Percentiles rank a stretch among this genome's conserved stretches.
These are phyloP conservation scores for Scorias spongiosa DNA, from an alignment of 2,329 filamentous ascomycete genomes.

Conservation along the genomic window DNA sequence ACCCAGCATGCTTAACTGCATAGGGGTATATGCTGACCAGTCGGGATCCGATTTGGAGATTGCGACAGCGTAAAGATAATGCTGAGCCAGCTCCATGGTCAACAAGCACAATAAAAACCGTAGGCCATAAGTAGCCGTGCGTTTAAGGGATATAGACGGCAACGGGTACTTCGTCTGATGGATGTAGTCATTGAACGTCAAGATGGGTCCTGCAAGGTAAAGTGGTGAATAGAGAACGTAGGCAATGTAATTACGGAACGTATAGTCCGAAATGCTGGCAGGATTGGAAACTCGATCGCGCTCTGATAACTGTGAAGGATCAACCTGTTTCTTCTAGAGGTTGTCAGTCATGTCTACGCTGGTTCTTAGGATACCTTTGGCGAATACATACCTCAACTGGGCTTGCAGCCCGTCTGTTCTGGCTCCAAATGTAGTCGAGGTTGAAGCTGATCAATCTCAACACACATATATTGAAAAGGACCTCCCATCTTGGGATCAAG, in stretches of 20 bases:
- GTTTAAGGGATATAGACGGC: conserved; percentile 45
- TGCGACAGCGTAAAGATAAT: conserved; percentile 86
- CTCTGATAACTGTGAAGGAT: conserved; percentile 75
- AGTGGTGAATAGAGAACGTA: conserved; percentile 86
- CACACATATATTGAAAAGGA: conserved; percentile 95
- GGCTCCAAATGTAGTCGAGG: conserved; percentile 88
- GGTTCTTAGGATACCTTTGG: background rate
- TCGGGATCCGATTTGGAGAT: conserved; percentile 68
- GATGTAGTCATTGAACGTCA: conserved; percentile 97
- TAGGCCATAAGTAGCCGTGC: conserved; percentile 66
- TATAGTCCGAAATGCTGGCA: conserved; percentile 55
- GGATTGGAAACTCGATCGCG: conserved; percentile 69
- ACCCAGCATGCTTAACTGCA: conserved; percentile 76
- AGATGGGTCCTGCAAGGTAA: conserved; percentile 80
- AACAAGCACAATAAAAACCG: conserved; percentile 70
- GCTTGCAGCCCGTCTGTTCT: conserved; percentile 47
- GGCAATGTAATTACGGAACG: conserved; percentile 73
- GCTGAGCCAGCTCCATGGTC: conserved; percentile 78
- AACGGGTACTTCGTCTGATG: conserved; percentile 64
- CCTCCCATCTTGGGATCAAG: conserved; percentile 80
- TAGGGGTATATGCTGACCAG: conserved; percentile 72
- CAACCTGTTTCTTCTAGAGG: conserved; percentile 90
- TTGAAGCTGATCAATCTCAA: conserved; percentile 92
- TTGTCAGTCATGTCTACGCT: conserved; percentile 39
- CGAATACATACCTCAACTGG: conserved; percentile 59